phyloP scores from a whole-genome alignment of 1,139 yeast species.

The Suhomyces guaymorum region DNA sequence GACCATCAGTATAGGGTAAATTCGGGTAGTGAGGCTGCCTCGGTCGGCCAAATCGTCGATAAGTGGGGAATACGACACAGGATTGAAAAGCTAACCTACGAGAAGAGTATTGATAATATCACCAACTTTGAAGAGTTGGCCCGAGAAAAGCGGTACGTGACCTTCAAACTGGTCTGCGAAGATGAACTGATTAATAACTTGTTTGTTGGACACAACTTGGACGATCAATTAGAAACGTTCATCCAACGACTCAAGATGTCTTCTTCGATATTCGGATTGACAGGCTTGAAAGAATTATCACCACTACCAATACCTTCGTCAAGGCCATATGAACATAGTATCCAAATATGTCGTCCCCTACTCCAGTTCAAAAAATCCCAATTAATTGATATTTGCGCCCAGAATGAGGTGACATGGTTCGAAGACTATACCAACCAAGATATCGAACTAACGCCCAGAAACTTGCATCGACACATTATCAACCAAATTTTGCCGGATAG shows the following conservation, averaged over 20 bases:
- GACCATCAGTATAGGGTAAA: slow-evolving; percentile 55
- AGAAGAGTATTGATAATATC: slow-evolving; percentile 23
- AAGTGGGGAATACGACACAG: slow-evolving; percentile 45
- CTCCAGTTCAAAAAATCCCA: slow-evolving; percentile 45
- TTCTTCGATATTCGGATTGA: slow-evolving; percentile 62
- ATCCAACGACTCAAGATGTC: slow-evolving; percentile 54
- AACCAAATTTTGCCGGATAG: slow-evolving; percentile 16
- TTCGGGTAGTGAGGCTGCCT: slow-evolving; percentile 50
- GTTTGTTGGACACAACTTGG: slow-evolving; percentile 65
- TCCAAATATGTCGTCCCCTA: slow-evolving; percentile 52
- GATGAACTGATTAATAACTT: slow-evolving; percentile 31
- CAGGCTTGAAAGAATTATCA: slow-evolving; percentile 34
- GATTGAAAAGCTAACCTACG: slow-evolving; percentile 38
- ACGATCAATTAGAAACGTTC: slow-evolving; percentile 75
- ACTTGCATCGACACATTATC: slow-evolving; percentile 42
- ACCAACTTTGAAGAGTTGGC: slow-evolving; percentile 59
- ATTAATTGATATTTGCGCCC: slow-evolving; percentile 48
- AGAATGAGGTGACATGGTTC: slow-evolving; percentile 52
- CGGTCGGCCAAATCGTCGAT: slow-evolving; percentile 35
- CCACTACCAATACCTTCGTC: slow-evolving; percentile 28
- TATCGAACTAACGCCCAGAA: slow-evolving; percentile 54
- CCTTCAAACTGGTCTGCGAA: slow-evolving; percentile 39
- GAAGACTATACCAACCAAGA: slow-evolving; percentile 70
- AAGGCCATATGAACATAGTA: slow-evolving; percentile 2
- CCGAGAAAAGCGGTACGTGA: slow-evolving; percentile 51